Conservation (phyloP, 345 rosid genomes). For the Salix exigua region DNA sequence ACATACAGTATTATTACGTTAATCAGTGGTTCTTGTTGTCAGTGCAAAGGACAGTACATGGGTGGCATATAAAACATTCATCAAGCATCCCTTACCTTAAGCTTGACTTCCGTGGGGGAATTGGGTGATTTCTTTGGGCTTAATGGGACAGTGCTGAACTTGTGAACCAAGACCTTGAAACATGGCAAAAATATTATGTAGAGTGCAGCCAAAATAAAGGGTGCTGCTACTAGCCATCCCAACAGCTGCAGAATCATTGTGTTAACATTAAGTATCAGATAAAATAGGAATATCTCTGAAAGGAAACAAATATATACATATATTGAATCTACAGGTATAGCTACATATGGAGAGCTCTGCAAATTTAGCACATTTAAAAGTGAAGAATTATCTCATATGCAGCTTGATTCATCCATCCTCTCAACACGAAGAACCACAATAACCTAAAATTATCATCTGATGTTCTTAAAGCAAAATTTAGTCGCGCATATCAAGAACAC, state of each 20-base stretch:
- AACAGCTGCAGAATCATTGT: slow-evolving; percentile 44
- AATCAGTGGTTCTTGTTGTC: background rate
- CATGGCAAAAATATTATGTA: slow-evolving; percentile 46
- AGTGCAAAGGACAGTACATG: slow-evolving; percentile 1
- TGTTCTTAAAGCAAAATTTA: background rate
- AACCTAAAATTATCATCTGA: background rate
- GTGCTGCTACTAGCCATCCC: slow-evolving; percentile 71
- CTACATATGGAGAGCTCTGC: background rate
- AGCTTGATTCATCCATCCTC: background rate
- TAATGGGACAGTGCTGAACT: slow-evolving; percentile 37
- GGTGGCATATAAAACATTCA: background rate
- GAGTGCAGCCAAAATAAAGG: slow-evolving; percentile 43
- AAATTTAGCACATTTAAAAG: no score
- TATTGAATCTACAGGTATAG: background rate
- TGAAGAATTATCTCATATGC: background rate
- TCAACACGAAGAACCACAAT: background rate
- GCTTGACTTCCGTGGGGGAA: slow-evolving; percentile 33
- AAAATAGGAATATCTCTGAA: background rate
- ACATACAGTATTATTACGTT: slow-evolving; percentile 11
- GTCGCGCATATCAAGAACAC: background rate
- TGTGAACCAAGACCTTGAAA: slow-evolving; percentile 54
- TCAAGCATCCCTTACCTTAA: slow-evolving; percentile 66
- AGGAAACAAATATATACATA: background rate
- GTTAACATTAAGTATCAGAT: background rate
- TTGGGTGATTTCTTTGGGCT: slow-evolving; percentile 43